Evolutionary conservation across 129 eudicot genomes (phyloP).

Genomic region (Ambrosia trifida): DNA sequence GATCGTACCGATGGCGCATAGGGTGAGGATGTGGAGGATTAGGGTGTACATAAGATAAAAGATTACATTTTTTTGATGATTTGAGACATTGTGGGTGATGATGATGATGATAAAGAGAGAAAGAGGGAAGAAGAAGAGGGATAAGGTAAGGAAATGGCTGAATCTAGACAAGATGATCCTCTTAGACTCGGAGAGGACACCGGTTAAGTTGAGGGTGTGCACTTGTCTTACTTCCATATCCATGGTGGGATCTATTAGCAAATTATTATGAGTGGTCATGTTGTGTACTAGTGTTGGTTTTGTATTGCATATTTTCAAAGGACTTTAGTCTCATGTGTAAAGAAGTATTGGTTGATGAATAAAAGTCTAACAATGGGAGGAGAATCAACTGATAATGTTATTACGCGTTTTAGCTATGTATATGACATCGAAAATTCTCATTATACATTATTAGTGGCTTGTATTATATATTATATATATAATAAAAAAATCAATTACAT

Average conservation of each 20-base stretch:
- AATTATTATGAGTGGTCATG: no score
- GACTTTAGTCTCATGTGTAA: no score
- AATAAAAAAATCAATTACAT: no score
- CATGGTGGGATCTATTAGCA: background rate
- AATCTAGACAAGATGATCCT: background rate
- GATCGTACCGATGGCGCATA: conserved; percentile 1
- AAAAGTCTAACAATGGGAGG: no score
- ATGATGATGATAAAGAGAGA: background rate
- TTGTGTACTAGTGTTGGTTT: background rate
- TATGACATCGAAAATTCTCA: no score
- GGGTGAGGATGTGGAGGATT: background rate
- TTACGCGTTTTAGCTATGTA: no score
- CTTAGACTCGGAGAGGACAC: background rate
- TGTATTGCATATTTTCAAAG: background rate
- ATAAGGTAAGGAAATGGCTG: background rate
- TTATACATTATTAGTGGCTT: no score
- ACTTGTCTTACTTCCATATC: background rate
- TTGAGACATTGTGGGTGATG: background rate
- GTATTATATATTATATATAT: no score
- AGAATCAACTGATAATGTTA: no score
- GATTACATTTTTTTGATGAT: no score
- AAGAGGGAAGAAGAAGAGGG: conserved; percentile 6
- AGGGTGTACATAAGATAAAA: background rate
- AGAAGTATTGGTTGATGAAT: no score
- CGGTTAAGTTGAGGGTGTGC: background rate